These are phyloP conservation scores for Sonneratia caseolaris DNA, from an alignment of 345 rosid species.

Conservation along the genomic window DNA sequence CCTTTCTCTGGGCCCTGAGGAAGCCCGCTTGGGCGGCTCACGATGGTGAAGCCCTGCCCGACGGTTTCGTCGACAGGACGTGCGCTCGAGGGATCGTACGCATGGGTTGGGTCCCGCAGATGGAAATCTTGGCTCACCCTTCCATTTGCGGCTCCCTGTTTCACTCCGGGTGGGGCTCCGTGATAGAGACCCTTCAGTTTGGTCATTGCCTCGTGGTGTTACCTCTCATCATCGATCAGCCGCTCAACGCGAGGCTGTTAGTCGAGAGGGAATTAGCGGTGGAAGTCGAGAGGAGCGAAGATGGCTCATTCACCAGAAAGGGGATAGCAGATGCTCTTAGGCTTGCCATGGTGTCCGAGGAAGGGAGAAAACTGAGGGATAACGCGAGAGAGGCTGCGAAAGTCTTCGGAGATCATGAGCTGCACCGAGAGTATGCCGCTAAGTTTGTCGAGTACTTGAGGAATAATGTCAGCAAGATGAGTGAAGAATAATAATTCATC, in stretches of 20 bases:
- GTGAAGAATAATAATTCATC: too few species aligned
- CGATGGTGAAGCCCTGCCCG: conserved; percentile 15
- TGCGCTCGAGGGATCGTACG: conserved; percentile 9
- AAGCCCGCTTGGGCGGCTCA: conserved; percentile 18
- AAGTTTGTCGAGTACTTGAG: conserved; percentile 15
- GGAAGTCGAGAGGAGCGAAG: conserved; percentile 17
- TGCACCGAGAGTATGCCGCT: conserved; percentile 12
- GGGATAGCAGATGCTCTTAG: conserved; percentile 13
- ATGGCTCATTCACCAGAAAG: conserved; percentile 16
- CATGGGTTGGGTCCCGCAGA: conserved; percentile 24
- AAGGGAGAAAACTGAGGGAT: conserved; percentile 6
- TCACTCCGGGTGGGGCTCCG: conserved; percentile 24
- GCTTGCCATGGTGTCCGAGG: conserved; percentile 15
- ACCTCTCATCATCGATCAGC: conserved; percentile 20
- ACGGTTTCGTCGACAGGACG: conserved; percentile 8
- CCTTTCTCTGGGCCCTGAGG: conserved; percentile 26
- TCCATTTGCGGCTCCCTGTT: conserved; percentile 18
- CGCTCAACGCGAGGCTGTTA: conserved; percentile 16
- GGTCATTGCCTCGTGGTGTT: conserved; percentile 16
- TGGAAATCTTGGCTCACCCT: conserved; percentile 14
- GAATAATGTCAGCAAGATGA: too few species aligned
- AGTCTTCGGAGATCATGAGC: conserved; percentile 7
- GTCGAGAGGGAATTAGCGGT: conserved; percentile 18
- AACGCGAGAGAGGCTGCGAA: conserved; percentile 13
- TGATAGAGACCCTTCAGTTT: conserved; percentile 15